These are phyloP conservation scores for Gymnopilus junonius DNA, from an alignment of 768 basidiomycete genomes.

Conservation along the genomic window DNA sequence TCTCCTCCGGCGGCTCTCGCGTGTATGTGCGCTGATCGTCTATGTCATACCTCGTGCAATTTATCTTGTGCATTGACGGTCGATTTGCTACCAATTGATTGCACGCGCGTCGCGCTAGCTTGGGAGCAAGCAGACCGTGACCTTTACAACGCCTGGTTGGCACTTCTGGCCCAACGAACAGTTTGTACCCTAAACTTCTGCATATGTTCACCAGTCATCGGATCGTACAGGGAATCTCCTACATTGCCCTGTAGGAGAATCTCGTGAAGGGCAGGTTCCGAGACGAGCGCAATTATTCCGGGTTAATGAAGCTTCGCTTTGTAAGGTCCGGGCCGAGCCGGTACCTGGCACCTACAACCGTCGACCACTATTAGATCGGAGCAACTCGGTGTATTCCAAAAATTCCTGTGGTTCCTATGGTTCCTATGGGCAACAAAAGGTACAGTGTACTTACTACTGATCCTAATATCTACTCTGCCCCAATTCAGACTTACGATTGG, in stretches of 20 bases:
- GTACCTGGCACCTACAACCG: not conserved
- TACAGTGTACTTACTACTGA: too few relatives aligned
- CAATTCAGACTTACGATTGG: too few relatives aligned
- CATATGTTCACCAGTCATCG: not conserved
- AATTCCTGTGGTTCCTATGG: too few relatives aligned
- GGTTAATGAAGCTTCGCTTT: not conserved
- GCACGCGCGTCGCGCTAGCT: not conserved
- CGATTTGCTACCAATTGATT: not conserved
- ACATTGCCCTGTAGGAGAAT: not conserved
- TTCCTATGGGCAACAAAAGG: too few relatives aligned
- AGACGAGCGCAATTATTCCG: not conserved
- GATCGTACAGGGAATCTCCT: not conserved
- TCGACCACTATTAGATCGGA: too few relatives aligned
- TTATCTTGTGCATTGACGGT: not conserved
- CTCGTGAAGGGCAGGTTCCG: not conserved
- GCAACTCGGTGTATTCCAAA: not conserved
- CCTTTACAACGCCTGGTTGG: not conserved
- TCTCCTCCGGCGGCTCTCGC: not conserved
- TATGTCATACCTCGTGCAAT: not conserved
- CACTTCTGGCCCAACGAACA: not conserved
- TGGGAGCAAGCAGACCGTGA: not conserved
- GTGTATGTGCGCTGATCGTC: not conserved
- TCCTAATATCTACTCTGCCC: too few relatives aligned
- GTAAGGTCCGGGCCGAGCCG: not conserved
- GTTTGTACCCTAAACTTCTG: not conserved